Base-by-base conservation (phyloP, 2,329 filamentous ascomycete genomes). In the Fusarium pseudonygamai region DNA sequence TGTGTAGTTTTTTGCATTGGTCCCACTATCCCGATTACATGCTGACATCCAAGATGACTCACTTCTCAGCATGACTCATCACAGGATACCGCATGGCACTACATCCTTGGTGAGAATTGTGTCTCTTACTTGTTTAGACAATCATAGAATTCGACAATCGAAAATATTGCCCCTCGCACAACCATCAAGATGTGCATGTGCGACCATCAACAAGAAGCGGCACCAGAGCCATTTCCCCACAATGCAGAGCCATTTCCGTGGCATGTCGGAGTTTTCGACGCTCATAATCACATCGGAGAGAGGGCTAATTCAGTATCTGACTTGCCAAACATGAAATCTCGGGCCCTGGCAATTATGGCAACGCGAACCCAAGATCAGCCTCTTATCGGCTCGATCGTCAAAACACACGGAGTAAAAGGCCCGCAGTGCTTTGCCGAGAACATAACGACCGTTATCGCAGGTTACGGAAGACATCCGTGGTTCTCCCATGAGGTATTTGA, bases 251-350 rank as follows among this genome's bases (percentile, higher is more conserved):
- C 67, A 4, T 78, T 78, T 5, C 77, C 77, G 0, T 78, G 77
- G 76, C 69, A 72, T 15, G 6, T 78, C 0, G 74, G 75, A 2
- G 71, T 69, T 0, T 86, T 86, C 59, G 80, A 84, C 60, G 77
- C 64, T 0, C 77, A 78, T 12, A 78, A 76, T 20, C 77, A 78
- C 18, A 60, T 78, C 2, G 75, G 70, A 0, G 77, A 78, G 16
- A 13, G 76, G 3, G 49, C 63, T 1, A 30, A 60, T 1, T 72
- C 77, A 0, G 6, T 75, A 2, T 34, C 57, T 0, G 45, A 73
- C 1, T 20, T 78, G 1, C 56, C 64, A 6, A 50, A 15, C 0
- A 78, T 78, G 75, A 75, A 67, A 32, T 40, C 76, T 7, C 64
- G 67, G 0, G 50, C 61, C 0, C 24, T 78, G 8, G 69, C 71